Evolutionary conservation across 805 yeast species (phyloP), one percentile per base, ranked within the genome.

Genomic region (Candida namnaoensis): DNA sequence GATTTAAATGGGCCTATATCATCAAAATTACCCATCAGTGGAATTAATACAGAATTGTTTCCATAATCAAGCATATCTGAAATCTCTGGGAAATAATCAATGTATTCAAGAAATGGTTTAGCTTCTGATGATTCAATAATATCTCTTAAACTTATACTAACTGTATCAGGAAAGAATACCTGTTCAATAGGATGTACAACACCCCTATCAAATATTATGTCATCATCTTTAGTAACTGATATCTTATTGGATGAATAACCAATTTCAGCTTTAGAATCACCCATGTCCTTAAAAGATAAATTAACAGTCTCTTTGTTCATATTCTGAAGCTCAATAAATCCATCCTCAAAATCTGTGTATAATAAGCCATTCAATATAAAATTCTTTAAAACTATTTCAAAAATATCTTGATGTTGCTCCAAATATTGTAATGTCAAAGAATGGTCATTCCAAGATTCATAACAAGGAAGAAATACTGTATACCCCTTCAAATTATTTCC

Each of bases 141-240:
- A 41, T 87, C 82, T 4, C 45, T 38, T 10, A 82, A 58, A 0
- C 79, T 53, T 3, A 90, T 72, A 7, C 67, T 57, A 28, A 90
- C 57, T 24, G 64, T 58, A 0, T 62, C 57, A 0, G 96, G 95
- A 13, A 85, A 61, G 4, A 75, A 47, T 1, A 85, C 65, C 5
- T 69, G 58, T 33, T 71, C 64, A 11, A 84, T 64, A 1, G 90
- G 78, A 56, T 87, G 96, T 1, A 84, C 76, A 0, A 90, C 95
- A 1, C 98, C 98, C 56, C 84, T 82, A 47, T 76, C 78, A 56
- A 85, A 90, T 12, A 90, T 54, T 7, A 86, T 72, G 55, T 90
- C 96, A 1, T 76, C 61, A 44, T 74, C 70, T 40, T 69, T 48
- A 45, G 34, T 48, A 34, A 60, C 24, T 32, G 35, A 7, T 2